Evolutionary conservation across 352 stramenopile species (phyloP), one percentile per base, ranked within the genome.

Genomic region (Phytophthora sp.): DNA sequence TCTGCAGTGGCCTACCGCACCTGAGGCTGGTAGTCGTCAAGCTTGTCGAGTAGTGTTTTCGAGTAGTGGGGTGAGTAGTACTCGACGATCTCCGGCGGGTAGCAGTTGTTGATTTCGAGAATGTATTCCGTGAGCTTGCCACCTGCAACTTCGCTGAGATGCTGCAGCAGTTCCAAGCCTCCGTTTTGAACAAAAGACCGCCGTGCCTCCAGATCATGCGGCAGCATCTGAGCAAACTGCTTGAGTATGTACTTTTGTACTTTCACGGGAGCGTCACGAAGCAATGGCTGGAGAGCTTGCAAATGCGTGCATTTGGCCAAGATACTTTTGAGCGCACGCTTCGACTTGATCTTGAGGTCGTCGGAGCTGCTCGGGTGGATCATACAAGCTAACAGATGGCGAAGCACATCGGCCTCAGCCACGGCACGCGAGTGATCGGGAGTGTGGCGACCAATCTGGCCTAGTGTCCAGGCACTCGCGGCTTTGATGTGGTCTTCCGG

Each of bases 221-320:
- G 95, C 9, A 98, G 71, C 69, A 98, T 91, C 66, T 97, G 89
- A 16, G 94, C 94, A 71, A 98, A 98, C 71, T 98, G 95, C 58
- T 96, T 93, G 31, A 98, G 81, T 54, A 98, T 96, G 76, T 98
- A 98, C 88, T 98, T 98, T 69, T 98, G 92, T 33, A 98, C 93
- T 69, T 98, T 98, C 59, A 97, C 79, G 0, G 93, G 93, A 3
- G 91, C 87, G 36, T 98, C 94, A 15, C 89, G 74, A n/a, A 98
- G 74, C 35, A 98, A 68, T 21, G 94, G 95, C 69, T 98, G 90
- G 23, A 98, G 76, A 6, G 94, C 95, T 53, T 95, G 88, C 9
- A 98, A 71, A 63, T 98, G 89, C n/a, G 93, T 98, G 58, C 94
- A 98, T 74, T 98, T 98, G 57, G 86, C 89, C 3, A 98, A 71